These are phyloP conservation scores for Exophiala sp. DNA, from an alignment of 2,329 filamentous ascomycete genomes.

Conservation along the genomic window DNA sequence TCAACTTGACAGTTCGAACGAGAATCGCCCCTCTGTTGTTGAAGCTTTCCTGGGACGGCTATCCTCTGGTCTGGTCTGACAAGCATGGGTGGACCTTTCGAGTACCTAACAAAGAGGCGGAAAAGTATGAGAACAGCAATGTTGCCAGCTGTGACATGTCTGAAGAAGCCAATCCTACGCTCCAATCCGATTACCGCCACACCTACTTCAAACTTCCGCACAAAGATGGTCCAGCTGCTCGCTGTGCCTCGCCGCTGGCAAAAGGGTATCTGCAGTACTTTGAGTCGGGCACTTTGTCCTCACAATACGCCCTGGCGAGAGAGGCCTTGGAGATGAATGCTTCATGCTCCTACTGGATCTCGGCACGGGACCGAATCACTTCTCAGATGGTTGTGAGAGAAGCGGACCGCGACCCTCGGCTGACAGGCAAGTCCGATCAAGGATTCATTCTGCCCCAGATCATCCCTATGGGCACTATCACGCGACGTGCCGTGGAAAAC, in stretches of 20 bases:
- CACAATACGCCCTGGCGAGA: slow-evolving; percentile 83
- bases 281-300: slow-evolving; percentile 79
- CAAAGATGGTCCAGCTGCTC: slow-evolving; percentile 81
- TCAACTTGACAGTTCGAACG: slow-evolving; percentile 77
- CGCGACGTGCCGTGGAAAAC: slow-evolving; percentile 87
- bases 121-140: slow-evolving; percentile 63
- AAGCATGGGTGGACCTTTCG: slow-evolving; percentile 89
- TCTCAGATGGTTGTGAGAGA: slow-evolving; percentile 94
- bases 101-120: slow-evolving; percentile 57
- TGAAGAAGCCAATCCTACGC: slow-evolving; percentile 60
- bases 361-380: slow-evolving; percentile 83
- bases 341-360: slow-evolving; percentile 98
- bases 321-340: slow-evolving; percentile 98
- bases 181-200: slow-evolving; percentile 61
- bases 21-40: slow-evolving; percentile 80
- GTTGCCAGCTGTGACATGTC: slow-evolving; percentile 69
- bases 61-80: slow-evolving; percentile 89
- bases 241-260: slow-evolving; percentile 81
- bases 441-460: slow-evolving; percentile 92
- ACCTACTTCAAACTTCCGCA: slow-evolving; percentile 91
- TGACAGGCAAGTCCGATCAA: slow-evolving; percentile 35
- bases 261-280: slow-evolving; percentile 90
- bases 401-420: slow-evolving; percentile 45
- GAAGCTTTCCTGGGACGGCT: slow-evolving; percentile 77
- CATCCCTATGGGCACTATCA: slow-evolving; percentile 98